A percentile compares a stretch with the other conserved stretches of the same genome.
Evolutionary conservation across 2,329 filamentous ascomycete species (phyloP).

Genomic region (Aspergillus jensenii): DNA sequence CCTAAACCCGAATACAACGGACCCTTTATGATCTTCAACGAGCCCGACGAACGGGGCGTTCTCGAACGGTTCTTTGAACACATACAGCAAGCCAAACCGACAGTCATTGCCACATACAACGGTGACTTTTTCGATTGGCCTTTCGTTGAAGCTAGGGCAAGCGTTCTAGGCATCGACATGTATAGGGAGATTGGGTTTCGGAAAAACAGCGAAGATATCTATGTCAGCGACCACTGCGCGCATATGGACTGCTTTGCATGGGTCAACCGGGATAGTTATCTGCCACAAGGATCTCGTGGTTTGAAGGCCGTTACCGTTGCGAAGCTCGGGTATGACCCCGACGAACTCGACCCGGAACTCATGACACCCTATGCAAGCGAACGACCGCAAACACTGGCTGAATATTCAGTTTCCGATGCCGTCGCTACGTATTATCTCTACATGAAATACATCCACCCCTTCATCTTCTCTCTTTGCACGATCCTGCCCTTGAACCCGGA

Average conservation of each 20-base stretch:
- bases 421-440: conserved; percentile 98
- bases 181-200: conserved; percentile 97
- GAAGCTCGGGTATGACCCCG: conserved; percentile 96
- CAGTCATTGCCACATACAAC: conserved; percentile 99
- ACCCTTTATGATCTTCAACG: conserved; percentile 97
- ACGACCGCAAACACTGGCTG: conserved; percentile 87
- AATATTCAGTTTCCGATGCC: conserved; percentile 98
- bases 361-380: conserved; percentile 91
- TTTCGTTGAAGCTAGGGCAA: conserved; percentile 90
- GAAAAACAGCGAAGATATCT: conserved; percentile 94
- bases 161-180: conserved; percentile 96
- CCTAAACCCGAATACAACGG: conserved; percentile 95
- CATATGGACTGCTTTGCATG: conserved; percentile 99
- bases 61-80: conserved; percentile 93
- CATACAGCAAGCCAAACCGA: conserved; percentile 90
- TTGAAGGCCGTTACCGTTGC: conserved; percentile 96
- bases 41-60: conserved; percentile 83
- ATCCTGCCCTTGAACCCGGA: conserved; percentile 92
- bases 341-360: conserved; percentile 93
- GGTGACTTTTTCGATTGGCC: conserved; percentile 99
- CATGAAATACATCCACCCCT: conserved; percentile 99
- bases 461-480: conserved; percentile 97
- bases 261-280: conserved; percentile 98
- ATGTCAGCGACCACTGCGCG: conserved; percentile 91
- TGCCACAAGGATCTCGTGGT: conserved; percentile 95